phyloP scores from a whole-genome alignment of 192 early-diverging fungal genomes.

The Entomortierella lignicola region DNA sequence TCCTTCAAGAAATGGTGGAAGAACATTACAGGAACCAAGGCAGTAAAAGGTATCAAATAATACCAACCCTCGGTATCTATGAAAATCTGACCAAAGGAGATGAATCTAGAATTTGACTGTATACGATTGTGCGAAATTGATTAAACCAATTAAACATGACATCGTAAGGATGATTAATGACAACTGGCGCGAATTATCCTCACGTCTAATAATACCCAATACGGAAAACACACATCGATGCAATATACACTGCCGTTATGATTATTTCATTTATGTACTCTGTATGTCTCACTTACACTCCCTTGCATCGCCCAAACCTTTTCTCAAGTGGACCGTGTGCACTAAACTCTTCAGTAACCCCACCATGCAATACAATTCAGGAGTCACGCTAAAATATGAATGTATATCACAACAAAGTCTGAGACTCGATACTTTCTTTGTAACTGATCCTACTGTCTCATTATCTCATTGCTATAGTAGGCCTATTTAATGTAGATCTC shows the following conservation, averaged over 20 bases:
- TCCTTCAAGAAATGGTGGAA: slow-evolving; percentile 56
- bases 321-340: not conserved
- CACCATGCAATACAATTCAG: too few relatives aligned
- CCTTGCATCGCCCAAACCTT: slow-evolving; percentile 1
- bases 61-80: not conserved
- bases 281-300: not conserved
- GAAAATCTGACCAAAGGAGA: not conserved
- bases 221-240: not conserved
- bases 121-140: too few relatives aligned
- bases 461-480: slow-evolving; percentile 16
- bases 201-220: too few relatives aligned
- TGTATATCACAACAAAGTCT: too few relatives aligned
- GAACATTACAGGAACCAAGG: slow-evolving; percentile 49
- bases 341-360: not conserved
- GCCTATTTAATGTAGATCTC: slow-evolving; percentile 53
- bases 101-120: too few relatives aligned
- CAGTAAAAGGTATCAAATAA: slow-evolving; percentile 28
- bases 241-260: not conserved
- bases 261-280: slow-evolving; percentile 2
- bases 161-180: too few relatives aligned
- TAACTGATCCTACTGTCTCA: too few relatives aligned
- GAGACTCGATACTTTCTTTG: not conserved
- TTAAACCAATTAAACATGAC: too few relatives aligned
- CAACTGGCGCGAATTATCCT: too few relatives aligned
- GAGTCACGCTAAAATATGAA: too few relatives aligned